A percentile compares a stretch with the other conserved stretches of the same genome.
These are phyloP conservation scores for Amborella trichopoda DNA, from an alignment of 164 flowering plant species.

Conservation along the genomic window DNA sequence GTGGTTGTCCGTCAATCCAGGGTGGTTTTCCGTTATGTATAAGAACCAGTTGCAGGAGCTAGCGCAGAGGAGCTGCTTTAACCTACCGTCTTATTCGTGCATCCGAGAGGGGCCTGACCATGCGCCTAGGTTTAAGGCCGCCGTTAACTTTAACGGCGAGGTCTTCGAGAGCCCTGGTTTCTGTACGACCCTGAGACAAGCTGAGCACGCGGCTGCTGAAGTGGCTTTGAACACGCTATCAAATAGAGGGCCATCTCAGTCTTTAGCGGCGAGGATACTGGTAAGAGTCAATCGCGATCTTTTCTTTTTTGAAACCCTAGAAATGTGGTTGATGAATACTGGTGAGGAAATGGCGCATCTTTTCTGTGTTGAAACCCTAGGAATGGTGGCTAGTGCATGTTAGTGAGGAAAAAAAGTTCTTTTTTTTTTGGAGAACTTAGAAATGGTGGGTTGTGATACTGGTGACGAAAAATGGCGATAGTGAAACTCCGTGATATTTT, in stretches of 20 bases:
- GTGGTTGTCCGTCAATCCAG: too few species aligned
- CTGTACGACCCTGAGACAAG: slow-evolving; percentile 88
- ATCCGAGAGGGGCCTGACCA: slow-evolving; percentile 97
- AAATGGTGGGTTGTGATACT: too few species aligned
- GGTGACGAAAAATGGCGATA: too few species aligned
- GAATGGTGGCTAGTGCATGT: slow-evolving; percentile 1
- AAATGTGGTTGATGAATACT: background rate
- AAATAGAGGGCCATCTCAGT: slow-evolving; percentile 71
- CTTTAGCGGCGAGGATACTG: slow-evolving; percentile 86
- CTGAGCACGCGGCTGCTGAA: slow-evolving; percentile 98
- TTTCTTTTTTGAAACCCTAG: background rate
- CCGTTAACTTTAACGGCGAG: slow-evolving; percentile 93
- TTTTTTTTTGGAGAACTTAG: too few species aligned
- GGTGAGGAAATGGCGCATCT: background rate
- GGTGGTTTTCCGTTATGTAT: too few species aligned
- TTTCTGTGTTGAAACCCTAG: slow-evolving; percentile 4
- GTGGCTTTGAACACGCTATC: slow-evolving; percentile 84
- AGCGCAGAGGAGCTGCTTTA: slow-evolving; percentile 99
- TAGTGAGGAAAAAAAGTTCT: too few species aligned
- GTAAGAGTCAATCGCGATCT: slow-evolving; percentile 20
- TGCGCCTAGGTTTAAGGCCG: slow-evolving; percentile 94
- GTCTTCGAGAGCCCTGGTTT: slow-evolving; percentile 74
- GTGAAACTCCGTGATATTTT: too few species aligned
- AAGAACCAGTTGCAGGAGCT: slow-evolving; percentile 99
- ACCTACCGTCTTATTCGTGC: slow-evolving; percentile 81